Evolutionary conservation across 257 asterid species (phyloP).

Genomic region (Jacaranda mimosifolia): DNA sequence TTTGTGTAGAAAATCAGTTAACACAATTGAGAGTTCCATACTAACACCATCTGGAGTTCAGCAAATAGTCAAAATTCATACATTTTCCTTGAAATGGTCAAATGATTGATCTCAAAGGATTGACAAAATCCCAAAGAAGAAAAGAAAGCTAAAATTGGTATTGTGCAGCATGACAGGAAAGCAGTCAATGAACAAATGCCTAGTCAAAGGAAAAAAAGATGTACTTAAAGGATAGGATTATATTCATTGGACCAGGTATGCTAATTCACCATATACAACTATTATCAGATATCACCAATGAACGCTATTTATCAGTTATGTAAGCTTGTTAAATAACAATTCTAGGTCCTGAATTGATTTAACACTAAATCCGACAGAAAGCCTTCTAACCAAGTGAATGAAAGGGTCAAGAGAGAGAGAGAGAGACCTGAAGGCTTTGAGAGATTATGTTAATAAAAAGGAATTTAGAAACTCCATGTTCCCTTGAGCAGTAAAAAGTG

Average conservation of each 20-base stretch:
- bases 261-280: not conserved
- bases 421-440: not conserved
- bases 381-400: not conserved
- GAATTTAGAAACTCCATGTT: not conserved
- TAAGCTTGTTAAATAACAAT: slow-evolving; percentile 7
- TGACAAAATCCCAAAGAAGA: slow-evolving; percentile 4
- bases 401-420: not conserved
- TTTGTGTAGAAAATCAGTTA: slow-evolving; percentile 6
- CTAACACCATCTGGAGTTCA: too few relatives aligned
- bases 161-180: slow-evolving; percentile 8
- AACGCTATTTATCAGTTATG: not conserved
- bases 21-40: slow-evolving; percentile 14
- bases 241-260: not conserved
- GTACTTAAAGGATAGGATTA: not conserved
- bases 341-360: slow-evolving; percentile 7
- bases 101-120: slow-evolving; percentile 5
- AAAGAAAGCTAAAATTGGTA: slow-evolving; percentile 6
- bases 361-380: not conserved
- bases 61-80: not conserved
- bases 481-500: not conserved
- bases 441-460: not conserved
- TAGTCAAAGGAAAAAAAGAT: slow-evolving; percentile 3
- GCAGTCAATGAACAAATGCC: not conserved
- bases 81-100: slow-evolving; percentile 7
- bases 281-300: not conserved